Base-by-base conservation (phyloP, 2,329 filamentous ascomycete species). In the Corynespora cassiicola region DNA sequence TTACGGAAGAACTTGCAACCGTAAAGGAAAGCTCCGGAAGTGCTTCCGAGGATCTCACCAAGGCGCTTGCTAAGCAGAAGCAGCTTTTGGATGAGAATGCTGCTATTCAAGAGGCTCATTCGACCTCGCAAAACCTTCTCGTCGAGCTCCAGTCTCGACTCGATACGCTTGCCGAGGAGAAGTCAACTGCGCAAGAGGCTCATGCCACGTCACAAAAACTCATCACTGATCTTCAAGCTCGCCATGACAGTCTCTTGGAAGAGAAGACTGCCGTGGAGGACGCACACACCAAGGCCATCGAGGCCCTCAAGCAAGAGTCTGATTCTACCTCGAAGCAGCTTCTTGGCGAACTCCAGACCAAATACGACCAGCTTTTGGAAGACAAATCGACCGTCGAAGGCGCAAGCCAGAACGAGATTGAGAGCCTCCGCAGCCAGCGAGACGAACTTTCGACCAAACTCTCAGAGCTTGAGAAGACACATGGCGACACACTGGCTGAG, bases 251-350 rank as follows among this genome's bases (percentile, higher is more conserved):
- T 14, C 42, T 66, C 0, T 26, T 61, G 5, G 54, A 57, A 31
- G 62, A 66, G 10, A 66, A 61, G 44, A 59, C 52, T 1, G 35
- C 45, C 11, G 58, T 56, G 5, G 57, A 65, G 36, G 57, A 65
- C 21, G 50, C 58, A 4, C 63, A 68, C 17, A 46, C 33, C 23
- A 53, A 50, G 12, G 56, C 59, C 1, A 39, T 68, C 15, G 58
- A 65, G 18, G 46, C 56, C 10, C 30, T 66, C 32, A 65, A 63
- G 39, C 35, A 57, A 23, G 57, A 66, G 7, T 63, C 58, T 7
- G 58, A 63, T 4, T 51, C 45, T 23, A 32, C 49, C 4, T 55
- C 58, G 1, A 65, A 60, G 31, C 35, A 42, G 16, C 18, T 43
- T 3, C 25, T 51, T 4, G 38, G 24, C 7, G 35, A 45, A 18